Percentiles rank a stretch among this genome's conserved stretches.
phyloP scores from a whole-genome alignment of 768 basidiomycete genomes.

The Boletus rex-veris region DNA sequence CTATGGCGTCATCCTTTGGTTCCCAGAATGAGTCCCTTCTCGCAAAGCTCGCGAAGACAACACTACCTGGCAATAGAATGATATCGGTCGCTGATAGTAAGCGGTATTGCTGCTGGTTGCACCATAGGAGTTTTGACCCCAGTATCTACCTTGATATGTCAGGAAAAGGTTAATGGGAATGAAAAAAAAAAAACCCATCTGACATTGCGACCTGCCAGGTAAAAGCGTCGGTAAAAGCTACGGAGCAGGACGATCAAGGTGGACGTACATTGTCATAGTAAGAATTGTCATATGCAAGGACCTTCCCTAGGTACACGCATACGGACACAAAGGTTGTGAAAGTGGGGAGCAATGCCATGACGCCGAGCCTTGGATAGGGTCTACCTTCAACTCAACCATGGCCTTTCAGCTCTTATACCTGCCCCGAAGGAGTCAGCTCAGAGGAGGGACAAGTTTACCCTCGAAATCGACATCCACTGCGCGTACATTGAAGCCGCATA shows the following conservation, averaged over 20 bases:
- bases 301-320: conserved; percentile 14
- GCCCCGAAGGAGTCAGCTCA: not conserved
- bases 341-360: conserved; percentile 10
- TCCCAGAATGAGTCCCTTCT: not conserved
- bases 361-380: not conserved
- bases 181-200: conserved; percentile 17
- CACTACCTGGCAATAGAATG: conserved; percentile 59
- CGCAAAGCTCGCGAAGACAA: conserved; percentile 1
- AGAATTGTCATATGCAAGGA: conserved; percentile 49
- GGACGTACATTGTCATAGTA: conserved; percentile 60
- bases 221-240: not conserved
- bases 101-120: conserved; percentile 49
- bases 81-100: conserved; percentile 58
- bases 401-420: conserved; percentile 18
- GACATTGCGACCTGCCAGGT: conserved; percentile 52
- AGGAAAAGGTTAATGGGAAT: not conserved
- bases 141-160: conserved; percentile 44
- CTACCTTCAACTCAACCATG: not conserved
- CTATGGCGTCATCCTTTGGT: conserved; percentile 58
- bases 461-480: conserved; percentile 2
- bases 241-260: not conserved
- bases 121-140: conserved; percentile 76
- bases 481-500: not conserved
- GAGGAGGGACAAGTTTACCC: not conserved
- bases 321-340: conserved; percentile 1